Base-by-base conservation (phyloP, 2,329 filamentous ascomycete genomes). In the Fusarium goolgardi region DNA sequence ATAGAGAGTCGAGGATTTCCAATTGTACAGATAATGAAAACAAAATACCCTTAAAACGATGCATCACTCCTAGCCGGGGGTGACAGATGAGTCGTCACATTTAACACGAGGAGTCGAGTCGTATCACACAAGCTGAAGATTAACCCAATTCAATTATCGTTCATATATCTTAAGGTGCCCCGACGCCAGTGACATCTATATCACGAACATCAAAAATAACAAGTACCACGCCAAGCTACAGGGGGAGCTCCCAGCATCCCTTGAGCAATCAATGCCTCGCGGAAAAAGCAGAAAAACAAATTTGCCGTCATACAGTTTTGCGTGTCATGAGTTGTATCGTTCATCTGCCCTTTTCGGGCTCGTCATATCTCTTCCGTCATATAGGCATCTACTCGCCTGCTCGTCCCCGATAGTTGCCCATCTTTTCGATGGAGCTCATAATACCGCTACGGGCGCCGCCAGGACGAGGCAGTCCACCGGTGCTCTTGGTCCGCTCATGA, bases 371-470 rank as follows among this genome's bases (percentile, higher is more conserved):
- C 46, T 39, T 37, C 39, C n/a, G 16, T 47, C 23, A 34, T 23
- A n/a, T 41, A 35, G n/a, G n/a, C 35, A 21, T 63, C 34, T 65
- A 76, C 55, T 77, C 75, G 20, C 62, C 70, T 29, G 64, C 81
- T 41, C 83, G 80, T 11, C 83, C 81, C 16, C 84, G 78, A 70
- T 88, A 83, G 71, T 84, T 89, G 12, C 93, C 93, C 93, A 96
- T 96, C 79, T 90, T 88, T 83, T 96, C 93, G 77, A 96, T 96
- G 20, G 91, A 93, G 72, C 86, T 91, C 90, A 96, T 90, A 74
- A 96, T 91, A 58, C 91, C 89, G 75, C 90, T 92, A 73, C 92
- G 70, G 32, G 80, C 69, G 35, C 81, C 82, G 66, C 83, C 82
- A 16, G 85, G 85, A 63, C 85, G 79, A 39, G 84, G 81, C 54